These are phyloP conservation scores for Rhodotorula diobovata DNA, from an alignment of 768 basidiomycete genomes.

Conservation along the genomic window DNA sequence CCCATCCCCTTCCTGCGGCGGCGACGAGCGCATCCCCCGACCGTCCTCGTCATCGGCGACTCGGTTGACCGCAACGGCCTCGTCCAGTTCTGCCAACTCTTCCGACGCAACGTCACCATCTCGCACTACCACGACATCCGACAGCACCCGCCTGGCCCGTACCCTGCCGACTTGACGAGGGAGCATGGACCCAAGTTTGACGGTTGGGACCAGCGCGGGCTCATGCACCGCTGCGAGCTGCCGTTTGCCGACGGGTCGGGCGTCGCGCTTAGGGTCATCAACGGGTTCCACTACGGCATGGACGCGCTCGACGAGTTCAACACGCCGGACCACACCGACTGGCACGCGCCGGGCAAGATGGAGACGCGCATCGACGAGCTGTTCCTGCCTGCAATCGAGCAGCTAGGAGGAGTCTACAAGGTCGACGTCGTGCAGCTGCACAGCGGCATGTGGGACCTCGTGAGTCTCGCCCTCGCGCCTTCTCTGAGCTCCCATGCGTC, in stretches of 20 bases:
- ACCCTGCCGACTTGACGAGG: slow-evolving; percentile 19
- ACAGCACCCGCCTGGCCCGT: slow-evolving; percentile 16
- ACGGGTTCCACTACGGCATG: slow-evolving; percentile 40
- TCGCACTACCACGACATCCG: slow-evolving; percentile 34
- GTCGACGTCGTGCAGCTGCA: slow-evolving; percentile 33
- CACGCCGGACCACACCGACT: slow-evolving; percentile 34
- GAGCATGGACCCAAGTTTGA: slow-evolving; percentile 33
- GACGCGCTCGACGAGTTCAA: slow-evolving; percentile 40
- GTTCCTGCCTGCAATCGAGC: slow-evolving; percentile 28
- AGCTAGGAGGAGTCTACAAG: slow-evolving; percentile 32
- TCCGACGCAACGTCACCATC: slow-evolving; percentile 33
- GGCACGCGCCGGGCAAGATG: slow-evolving; percentile 36
- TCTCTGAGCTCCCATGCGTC: no score
- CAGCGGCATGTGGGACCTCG: slow-evolving; percentile 39
- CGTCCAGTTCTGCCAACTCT: slow-evolving; percentile 38
- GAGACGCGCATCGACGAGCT: slow-evolving; percentile 36
- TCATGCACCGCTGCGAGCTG: slow-evolving; percentile 36
- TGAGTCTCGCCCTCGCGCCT: background rate
- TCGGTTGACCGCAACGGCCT: slow-evolving; percentile 40
- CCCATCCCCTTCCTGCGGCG: slow-evolving; percentile 33
- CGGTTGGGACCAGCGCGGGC: slow-evolving; percentile 38
- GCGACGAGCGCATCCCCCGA: slow-evolving; percentile 15
- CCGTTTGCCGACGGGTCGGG: slow-evolving; percentile 18
- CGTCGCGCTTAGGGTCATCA: slow-evolving; percentile 31
- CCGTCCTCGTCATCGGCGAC: slow-evolving; percentile 36